phyloP scores from a whole-genome alignment of 805 yeast species.

The Starmerella sp. region DNA sequence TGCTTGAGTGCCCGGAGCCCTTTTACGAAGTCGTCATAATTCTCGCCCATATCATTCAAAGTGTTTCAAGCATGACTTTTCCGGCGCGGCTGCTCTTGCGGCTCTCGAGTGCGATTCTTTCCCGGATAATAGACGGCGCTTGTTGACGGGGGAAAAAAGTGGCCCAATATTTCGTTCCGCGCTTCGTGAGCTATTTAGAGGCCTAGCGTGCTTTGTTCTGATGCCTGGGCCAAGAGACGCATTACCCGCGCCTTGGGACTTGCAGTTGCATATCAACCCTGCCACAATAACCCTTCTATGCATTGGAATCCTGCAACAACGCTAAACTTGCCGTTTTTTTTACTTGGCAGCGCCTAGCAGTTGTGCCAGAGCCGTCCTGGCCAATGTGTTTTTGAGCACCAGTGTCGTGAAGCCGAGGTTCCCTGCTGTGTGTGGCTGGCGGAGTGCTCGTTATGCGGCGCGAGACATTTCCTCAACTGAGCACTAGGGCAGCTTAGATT shows the following conservation, averaged over 20 bases:
- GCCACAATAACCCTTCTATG: not conserved
- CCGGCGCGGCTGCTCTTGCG: not conserved
- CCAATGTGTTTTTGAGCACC: too few species aligned
- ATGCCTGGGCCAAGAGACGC: not conserved
- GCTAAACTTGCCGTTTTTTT: not conserved
- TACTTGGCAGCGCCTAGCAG: not conserved
- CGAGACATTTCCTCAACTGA: too few species aligned
- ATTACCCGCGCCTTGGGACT: not conserved
- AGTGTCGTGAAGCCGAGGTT: too few species aligned
- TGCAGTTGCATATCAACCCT: not conserved
- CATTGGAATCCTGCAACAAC: not conserved
- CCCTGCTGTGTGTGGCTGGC: too few species aligned
- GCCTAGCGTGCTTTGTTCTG: not conserved
- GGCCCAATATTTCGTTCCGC: not conserved
- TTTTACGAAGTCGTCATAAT: not conserved
- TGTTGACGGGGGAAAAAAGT: not conserved
- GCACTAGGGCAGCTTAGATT: too few species aligned
- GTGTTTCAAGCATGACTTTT: not conserved
- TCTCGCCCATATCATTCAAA: not conserved
- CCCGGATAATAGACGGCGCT: not conserved
- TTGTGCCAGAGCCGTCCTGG: too few species aligned
- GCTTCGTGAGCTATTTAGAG: not conserved
- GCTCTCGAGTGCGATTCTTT: not conserved
- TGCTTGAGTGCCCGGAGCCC: conserved; percentile 41
- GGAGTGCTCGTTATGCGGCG: too few species aligned